These are phyloP conservation scores for Teunomyces atbi DNA, from an alignment of 805 yeast species.

Conservation along the genomic window DNA sequence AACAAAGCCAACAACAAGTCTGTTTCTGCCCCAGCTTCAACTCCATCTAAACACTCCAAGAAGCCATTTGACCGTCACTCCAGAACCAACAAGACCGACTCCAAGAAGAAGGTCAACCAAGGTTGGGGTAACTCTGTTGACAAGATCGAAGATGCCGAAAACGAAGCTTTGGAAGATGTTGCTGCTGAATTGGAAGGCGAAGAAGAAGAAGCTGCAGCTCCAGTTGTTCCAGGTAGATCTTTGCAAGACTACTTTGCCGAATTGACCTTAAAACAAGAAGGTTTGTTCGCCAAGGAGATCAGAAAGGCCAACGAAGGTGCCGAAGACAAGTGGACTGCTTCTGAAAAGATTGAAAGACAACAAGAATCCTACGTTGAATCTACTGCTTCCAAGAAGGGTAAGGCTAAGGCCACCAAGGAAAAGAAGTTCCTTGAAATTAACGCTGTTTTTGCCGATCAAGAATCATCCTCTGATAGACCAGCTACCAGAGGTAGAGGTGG, in stretches of 20 bases:
- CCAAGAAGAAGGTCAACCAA: conserved; percentile 77
- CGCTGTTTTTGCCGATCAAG: conserved; percentile 65
- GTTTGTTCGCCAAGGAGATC: conserved; percentile 34
- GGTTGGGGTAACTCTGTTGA: conserved; percentile 85
- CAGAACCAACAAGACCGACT: conserved; percentile 78
- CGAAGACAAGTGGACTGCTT: conserved; percentile 51
- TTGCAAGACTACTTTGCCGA: conserved; percentile 85
- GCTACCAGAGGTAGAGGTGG: conserved; percentile 32
- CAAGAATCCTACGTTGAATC: conserved; percentile 59
- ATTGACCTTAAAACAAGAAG: conserved; percentile 45
- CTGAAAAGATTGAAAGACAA: conserved; percentile 64
- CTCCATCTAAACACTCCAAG: conserved; percentile 56
- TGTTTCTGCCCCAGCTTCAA: conserved; percentile 54
- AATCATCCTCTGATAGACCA: conserved; percentile 22
- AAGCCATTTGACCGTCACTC: conserved; percentile 79
- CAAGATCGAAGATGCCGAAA: conserved; percentile 64
- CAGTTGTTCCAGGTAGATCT: conserved; percentile 59
- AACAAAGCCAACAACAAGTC: conserved; percentile 60
- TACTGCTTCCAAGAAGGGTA: conserved; percentile 63
- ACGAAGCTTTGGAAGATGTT: conserved; percentile 46
- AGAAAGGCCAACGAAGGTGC: conserved; percentile 60
- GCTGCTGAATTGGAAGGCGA: conserved; percentile 36
- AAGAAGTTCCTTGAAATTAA: conserved; percentile 75
- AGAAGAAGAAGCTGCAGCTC: conserved; percentile 46
- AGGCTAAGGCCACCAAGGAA: conserved; percentile 76